A percentile compares a stretch with the other conserved stretches of the same genome.
These are phyloP conservation scores for Gonium pectorale DNA, from an alignment of 139 green algal genomes.

Conservation along the genomic window DNA sequence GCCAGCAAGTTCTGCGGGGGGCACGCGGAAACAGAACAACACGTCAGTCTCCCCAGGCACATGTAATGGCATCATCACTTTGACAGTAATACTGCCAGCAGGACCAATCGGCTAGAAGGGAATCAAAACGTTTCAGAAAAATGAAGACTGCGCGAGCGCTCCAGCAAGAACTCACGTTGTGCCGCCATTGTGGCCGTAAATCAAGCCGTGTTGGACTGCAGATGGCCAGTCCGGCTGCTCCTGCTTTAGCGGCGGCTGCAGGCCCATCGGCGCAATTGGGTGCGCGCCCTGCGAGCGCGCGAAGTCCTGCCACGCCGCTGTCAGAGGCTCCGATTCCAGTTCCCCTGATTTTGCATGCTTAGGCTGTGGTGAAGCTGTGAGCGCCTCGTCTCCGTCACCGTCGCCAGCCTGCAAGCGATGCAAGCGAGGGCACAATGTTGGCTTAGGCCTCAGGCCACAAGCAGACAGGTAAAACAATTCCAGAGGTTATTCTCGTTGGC, in stretches of 20 bases:
- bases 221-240: conserved; percentile 18
- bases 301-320: conserved; percentile 9
- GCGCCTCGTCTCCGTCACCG: conserved; percentile 5
- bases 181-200: not conserved
- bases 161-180: not conserved
- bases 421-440: too few species aligned
- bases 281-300: not conserved
- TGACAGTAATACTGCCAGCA: too few species aligned
- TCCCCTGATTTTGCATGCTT: conserved; percentile 19
- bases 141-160: not conserved
- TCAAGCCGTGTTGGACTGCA: not conserved
- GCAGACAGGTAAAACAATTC: too few species aligned
- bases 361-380: not conserved
- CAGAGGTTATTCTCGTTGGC: too few species aligned
- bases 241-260: conserved; percentile 14
- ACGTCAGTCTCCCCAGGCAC: too few species aligned
- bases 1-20: conserved; percentile 14
- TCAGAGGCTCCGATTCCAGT: not conserved
- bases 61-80: too few species aligned
- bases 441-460: too few species aligned
- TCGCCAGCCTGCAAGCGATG: conserved; percentile 4
- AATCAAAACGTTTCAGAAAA: too few species aligned
- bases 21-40: too few species aligned
- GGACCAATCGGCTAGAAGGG: too few species aligned
- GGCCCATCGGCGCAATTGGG: not conserved